These are phyloP conservation scores for Quercus cerris DNA, from an alignment of 306 rosid genomes.

Conservation along the genomic window DNA sequence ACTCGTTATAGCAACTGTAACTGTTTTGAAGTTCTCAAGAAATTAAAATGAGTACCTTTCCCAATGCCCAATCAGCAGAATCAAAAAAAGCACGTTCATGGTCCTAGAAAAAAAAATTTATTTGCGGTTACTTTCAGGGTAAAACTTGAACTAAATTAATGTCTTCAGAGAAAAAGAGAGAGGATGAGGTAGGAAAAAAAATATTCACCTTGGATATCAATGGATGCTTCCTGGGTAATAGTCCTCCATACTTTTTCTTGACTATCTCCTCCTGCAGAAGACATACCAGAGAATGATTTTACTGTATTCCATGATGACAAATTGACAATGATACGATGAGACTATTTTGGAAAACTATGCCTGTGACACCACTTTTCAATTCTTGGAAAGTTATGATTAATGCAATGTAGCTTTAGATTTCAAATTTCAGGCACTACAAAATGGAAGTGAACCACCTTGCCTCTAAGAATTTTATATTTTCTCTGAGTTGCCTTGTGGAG, in stretches of 20 bases:
- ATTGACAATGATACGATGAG: neutral
- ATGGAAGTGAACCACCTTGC: neutral
- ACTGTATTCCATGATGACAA: slow-evolving; percentile 4
- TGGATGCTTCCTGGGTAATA: slow-evolving; percentile 87
- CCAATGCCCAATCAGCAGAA: slow-evolving; percentile 99
- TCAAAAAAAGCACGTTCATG: slow-evolving; percentile 97
- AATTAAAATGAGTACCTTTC: slow-evolving; percentile 60
- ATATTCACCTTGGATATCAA: slow-evolving; percentile 82
- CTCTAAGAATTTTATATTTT: neutral
- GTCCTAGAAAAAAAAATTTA: slow-evolving; percentile 51
- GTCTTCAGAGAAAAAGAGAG: neutral
- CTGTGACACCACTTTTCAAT: neutral
- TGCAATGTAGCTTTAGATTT: neutral
- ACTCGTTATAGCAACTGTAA: neutral
- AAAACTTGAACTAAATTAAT: neutral
- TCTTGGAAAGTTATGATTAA: slow-evolving; percentile 16
- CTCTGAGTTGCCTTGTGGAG: neutral
- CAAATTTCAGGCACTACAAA: neutral
- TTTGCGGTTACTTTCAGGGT: slow-evolving; percentile 14
- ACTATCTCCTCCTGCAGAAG: slow-evolving; percentile 64
- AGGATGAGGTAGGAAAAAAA: slow-evolving; percentile 5
- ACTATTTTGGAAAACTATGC: neutral
- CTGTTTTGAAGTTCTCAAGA: slow-evolving; percentile 1
- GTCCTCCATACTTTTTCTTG: slow-evolving; percentile 92
- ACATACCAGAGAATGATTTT: slow-evolving; percentile 18